Conservation (phyloP, 2,329 filamentous ascomycete genomes). For the Diaporthe aspalathi region DNA sequence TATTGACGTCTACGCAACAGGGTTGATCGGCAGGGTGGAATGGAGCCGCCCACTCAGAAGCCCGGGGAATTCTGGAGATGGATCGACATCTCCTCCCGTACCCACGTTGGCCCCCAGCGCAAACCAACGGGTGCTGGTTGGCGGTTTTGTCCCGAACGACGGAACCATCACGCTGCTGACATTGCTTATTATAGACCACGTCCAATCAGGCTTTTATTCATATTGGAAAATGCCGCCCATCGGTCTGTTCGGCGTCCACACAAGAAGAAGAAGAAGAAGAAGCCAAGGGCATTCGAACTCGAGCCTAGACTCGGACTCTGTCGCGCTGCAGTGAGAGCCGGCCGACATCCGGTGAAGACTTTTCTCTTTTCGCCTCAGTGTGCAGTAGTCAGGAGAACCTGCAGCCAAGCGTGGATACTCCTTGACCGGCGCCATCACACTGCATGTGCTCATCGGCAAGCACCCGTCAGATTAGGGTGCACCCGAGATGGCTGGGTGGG, state of each 20-base stretch:
- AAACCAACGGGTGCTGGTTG: conserved; percentile 12
- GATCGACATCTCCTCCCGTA: conserved; percentile 24
- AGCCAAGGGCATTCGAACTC: background rate
- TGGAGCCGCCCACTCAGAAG: conserved; percentile 9
- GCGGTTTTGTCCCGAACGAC: background rate
- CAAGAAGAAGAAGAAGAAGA: background rate
- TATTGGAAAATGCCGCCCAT: background rate
- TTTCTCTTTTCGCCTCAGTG: background rate
- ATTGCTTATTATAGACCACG: background rate
- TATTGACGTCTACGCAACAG: background rate
- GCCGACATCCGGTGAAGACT: conserved; percentile 15
- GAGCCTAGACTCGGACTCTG: background rate
- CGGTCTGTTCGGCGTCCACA: background rate
- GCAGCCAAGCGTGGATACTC: background rate
- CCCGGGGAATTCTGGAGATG: conserved; percentile 16
- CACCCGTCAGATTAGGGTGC: conserved; percentile 1
- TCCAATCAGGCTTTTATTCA: background rate
- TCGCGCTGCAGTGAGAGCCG: background rate
- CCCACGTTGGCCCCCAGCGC: conserved; percentile 11
- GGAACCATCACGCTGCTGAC: conserved; percentile 5
- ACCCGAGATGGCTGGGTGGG: background rate
- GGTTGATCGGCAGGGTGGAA: conserved; percentile 18
- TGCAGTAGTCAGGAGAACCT: conserved; percentile 25
- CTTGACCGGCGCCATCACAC: conserved; percentile 20
- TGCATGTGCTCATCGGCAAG: conserved; percentile 1